phyloP scores from a whole-genome alignment of 2,329 filamentous ascomycete genomes.

The Xylariaceae sp. region DNA sequence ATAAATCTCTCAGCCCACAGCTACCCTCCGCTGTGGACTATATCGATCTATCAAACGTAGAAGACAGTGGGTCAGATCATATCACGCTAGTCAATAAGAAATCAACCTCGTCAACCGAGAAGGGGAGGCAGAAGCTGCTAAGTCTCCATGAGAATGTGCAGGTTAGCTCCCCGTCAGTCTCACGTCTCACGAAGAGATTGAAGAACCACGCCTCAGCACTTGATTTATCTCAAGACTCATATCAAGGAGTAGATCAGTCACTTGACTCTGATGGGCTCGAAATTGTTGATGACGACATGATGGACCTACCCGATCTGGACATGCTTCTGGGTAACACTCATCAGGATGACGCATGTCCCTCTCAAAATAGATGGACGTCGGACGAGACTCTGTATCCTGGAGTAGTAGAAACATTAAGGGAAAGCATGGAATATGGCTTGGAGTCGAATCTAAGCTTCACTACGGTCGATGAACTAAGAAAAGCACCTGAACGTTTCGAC shows the following conservation, averaged over 20 bases:
- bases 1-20: too few relatives aligned
- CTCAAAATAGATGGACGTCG: neutral
- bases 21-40: conserved; percentile 11
- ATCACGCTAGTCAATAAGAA: neutral
- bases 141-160: conserved; percentile 9
- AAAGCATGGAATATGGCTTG: conserved; percentile 25
- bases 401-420: conserved; percentile 19
- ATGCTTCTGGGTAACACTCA: conserved; percentile 7
- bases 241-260: too few relatives aligned
- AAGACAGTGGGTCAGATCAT: conserved; percentile 6
- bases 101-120: neutral
- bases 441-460: conserved; percentile 28
- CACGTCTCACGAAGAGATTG: neutral
- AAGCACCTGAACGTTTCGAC: conserved; percentile 22
- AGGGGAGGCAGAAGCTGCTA: conserved; percentile 5
- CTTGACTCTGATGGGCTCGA: too few relatives aligned
- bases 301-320: conserved; percentile 21
- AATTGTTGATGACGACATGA: too few relatives aligned
- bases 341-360: neutral
- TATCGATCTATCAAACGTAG: conserved; percentile 19
- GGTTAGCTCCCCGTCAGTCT: conserved; percentile 2
- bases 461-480: conserved; percentile 24
- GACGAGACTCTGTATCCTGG: conserved; percentile 27
- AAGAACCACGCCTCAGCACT: too few relatives aligned
- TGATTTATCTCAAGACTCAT: too few relatives aligned